Percentiles rank a stretch among this genome's conserved stretches.
Conservation (phyloP, 495 filamentous ascomycete genomes). For the Parmelia sp. region DNA sequence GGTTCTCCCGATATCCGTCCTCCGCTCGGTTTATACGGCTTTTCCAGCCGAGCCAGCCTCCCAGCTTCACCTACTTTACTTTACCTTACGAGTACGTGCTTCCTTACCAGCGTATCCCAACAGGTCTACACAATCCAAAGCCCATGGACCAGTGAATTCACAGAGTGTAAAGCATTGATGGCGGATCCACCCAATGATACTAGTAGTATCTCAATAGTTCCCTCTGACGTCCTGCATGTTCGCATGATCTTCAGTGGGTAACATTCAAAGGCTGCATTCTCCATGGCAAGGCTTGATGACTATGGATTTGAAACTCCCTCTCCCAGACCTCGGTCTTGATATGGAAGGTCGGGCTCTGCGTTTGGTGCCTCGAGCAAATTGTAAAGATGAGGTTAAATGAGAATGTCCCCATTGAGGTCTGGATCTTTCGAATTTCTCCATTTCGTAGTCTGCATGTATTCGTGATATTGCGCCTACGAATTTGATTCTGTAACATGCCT, state of each 20-base stretch:
- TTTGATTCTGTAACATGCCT: background rate
- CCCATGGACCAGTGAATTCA: too few relatives aligned
- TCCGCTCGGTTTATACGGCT: too few relatives aligned
- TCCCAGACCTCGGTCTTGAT: background rate
- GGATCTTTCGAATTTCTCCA: background rate
- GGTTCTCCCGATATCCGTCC: background rate
- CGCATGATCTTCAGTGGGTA: background rate
- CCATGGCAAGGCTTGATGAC: background rate
- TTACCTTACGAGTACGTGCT: too few relatives aligned
- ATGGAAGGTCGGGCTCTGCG: background rate
- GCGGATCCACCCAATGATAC: background rate
- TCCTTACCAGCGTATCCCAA: too few relatives aligned
- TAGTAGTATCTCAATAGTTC: background rate
- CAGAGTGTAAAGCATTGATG: background rate
- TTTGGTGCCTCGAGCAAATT: background rate
- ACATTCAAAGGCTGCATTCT: background rate
- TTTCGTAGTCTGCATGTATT: background rate
- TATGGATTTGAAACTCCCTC: background rate
- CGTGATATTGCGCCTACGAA: background rate
- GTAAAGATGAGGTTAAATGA: background rate
- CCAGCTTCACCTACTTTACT: too few relatives aligned
- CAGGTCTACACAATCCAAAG: too few relatives aligned
- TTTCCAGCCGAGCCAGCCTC: too few relatives aligned
- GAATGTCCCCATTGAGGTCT: background rate
- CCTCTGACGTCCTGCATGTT: background rate